Conservation (phyloP, 1,284 basidiomycete species). For the Athelia psychrophila region DNA sequence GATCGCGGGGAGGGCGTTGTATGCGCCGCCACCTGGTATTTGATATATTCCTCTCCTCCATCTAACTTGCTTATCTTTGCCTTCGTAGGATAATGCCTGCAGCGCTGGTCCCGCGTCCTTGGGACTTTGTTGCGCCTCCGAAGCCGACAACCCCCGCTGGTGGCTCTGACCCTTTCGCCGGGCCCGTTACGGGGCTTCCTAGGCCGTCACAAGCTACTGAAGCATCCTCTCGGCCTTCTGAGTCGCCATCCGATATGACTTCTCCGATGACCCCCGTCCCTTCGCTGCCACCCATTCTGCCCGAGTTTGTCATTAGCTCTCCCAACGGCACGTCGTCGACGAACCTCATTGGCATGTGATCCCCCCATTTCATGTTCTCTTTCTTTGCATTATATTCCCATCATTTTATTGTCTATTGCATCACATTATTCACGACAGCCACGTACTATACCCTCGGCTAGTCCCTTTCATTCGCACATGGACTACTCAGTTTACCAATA, state of each 20-base stretch:
- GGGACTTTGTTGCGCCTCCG: slow-evolving; percentile 62
- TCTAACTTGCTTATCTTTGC: slow-evolving; percentile 1
- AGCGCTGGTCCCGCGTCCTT: slow-evolving; percentile 70
- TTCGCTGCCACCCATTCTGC: slow-evolving; percentile 29
- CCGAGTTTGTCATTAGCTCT: slow-evolving; percentile 32
- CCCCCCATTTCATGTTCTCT: neutral
- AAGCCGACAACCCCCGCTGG: slow-evolving; percentile 8
- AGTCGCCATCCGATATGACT: slow-evolving; percentile 20
- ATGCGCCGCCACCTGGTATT: slow-evolving; percentile 78
- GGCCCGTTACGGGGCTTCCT: slow-evolving; percentile 13
- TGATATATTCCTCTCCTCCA: slow-evolving; percentile 6
- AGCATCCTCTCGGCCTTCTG: slow-evolving; percentile 16
- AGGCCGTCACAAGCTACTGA: slow-evolving; percentile 19
- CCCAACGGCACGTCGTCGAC: slow-evolving; percentile 9
- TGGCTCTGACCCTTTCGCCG: slow-evolving; percentile 20
- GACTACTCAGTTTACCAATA: neutral
- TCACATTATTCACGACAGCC: neutral
- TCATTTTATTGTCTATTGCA: neutral
- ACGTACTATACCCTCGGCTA: neutral
- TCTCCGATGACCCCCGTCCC: slow-evolving; percentile 22
- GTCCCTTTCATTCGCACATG: neutral
- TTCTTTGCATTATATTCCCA: neutral
- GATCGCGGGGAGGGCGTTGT: slow-evolving; percentile 74
- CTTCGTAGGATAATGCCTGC: slow-evolving; percentile 71
- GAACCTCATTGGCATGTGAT: neutral